Conservation (phyloP, 78 protist genomes). For the Tieghemostelium lacteum region DNA sequence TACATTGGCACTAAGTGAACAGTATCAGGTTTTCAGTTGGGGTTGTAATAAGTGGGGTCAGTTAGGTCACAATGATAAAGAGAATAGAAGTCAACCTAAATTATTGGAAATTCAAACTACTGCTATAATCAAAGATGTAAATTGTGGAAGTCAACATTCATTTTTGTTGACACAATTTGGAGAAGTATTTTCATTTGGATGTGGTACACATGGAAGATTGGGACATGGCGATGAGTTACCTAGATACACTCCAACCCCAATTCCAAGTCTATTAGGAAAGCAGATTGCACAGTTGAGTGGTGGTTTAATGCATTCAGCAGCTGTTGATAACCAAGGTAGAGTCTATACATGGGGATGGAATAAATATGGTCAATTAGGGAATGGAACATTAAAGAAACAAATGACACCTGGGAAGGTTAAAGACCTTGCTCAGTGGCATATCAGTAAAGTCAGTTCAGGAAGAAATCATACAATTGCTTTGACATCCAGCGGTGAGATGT, state of each 20-base stretch:
- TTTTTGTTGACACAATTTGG: constrained; percentile 67
- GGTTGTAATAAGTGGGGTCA: constrained; percentile 76
- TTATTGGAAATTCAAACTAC: not conserved
- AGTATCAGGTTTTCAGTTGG: constrained; percentile 8
- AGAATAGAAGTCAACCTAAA: constrained; percentile 24
- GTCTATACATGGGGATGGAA: constrained; percentile 76
- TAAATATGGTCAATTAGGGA: constrained; percentile 82
- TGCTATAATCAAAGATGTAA: not conserved
- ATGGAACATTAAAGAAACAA: constrained; percentile 23
- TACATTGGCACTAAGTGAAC: constrained; percentile 4
- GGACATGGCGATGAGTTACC: constrained; percentile 65
- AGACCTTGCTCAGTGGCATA: not conserved
- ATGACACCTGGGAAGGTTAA: constrained; percentile 1
- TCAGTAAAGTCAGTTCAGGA: constrained; percentile 63
- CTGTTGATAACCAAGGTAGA: constrained; percentile 20
- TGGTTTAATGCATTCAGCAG: constrained; percentile 60
- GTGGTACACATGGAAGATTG: constrained; percentile 58
- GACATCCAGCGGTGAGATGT: constrained; percentile 9
- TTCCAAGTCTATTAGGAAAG: constrained; percentile 31
- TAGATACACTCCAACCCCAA: constrained; percentile 18
- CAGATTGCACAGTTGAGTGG: constrained; percentile 8
- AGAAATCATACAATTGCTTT: constrained; percentile 70
- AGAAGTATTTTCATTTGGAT: constrained; percentile 72
- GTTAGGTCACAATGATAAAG: constrained; percentile 44
- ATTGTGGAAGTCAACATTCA: constrained; percentile 72